Evolutionary conservation across 140 eudicot genomes (phyloP), one percentile per base, ranked within the genome.

Genomic region (Bidens hawaiensis): DNA sequence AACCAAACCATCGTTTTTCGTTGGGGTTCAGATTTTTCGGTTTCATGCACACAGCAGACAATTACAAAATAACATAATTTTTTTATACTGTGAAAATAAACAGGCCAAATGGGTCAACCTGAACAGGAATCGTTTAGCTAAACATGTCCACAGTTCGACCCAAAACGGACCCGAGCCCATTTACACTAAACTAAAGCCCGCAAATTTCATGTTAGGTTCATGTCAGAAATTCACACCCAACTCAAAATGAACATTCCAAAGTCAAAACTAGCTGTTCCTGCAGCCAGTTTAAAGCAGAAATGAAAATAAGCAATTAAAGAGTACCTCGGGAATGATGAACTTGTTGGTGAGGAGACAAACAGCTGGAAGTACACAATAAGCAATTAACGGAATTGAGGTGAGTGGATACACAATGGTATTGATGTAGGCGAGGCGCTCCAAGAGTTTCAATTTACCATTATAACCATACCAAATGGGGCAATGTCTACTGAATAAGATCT

Each of bases 401-500:
- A 83, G 76, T 22, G 89, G 89, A 50, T 83, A 83, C 28, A 83
- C 80, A 7, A 76, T 73, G 45, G 85, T 71, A 62, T 79, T 83
- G 38, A 83, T 83, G 70, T 83, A 83, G 5, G 90, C 83, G 30
- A 80, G 66, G 16, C 90, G 52, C 75, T 83, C 87, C 72, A 83
- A 63, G n/a, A 58, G 78, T 68, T 75, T 77, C 54, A 83, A 45
- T 62, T 79, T 74, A 42, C 90, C 80, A 48, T 75, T 72, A 55
- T 83, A 83, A 24, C 83, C 84, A 34, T 83, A 80, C 90, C 90
- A 83, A 19, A 83, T 83, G 18, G 90, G 90, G 48, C 83, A 80
- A 71, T 83, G 90, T 73, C 90, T 80, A 47, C 90, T 83, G 14
- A 83, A 67, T 30, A 80, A 54, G 55, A 83, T 83, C 74, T 83